Conservation (phyloP, 306 rosid genomes). For the Prunus campanulata region DNA sequence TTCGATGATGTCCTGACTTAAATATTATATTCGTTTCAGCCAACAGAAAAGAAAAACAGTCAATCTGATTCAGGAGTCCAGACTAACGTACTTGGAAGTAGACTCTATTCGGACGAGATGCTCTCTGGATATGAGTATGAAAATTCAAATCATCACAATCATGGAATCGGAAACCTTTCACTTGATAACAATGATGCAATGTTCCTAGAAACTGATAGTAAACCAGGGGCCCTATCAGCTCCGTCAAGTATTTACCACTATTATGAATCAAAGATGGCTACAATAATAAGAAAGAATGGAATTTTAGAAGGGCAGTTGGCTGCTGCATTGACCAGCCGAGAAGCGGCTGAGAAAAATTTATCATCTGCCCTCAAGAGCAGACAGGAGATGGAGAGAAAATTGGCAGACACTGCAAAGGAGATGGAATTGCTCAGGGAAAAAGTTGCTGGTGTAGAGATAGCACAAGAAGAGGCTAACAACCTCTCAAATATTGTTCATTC, state of each 20-base stretch:
- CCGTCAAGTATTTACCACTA: conserved; percentile 61
- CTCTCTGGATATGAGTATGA: conserved; percentile 41
- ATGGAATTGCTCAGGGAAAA: conserved; percentile 78
- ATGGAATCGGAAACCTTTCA: conserved; percentile 38
- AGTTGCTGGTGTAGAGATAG: conserved; percentile 64
- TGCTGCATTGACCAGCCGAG: conserved; percentile 66
- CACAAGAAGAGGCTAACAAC: conserved; percentile 82
- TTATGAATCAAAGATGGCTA: conserved; percentile 70
- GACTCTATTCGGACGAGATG: conserved; percentile 45
- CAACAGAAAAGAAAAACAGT: conserved; percentile 40
- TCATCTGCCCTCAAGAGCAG: conserved; percentile 62
- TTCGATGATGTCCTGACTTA: neutral
- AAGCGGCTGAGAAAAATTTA: conserved; percentile 70
- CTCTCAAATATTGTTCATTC: conserved; percentile 84
- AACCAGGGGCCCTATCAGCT: conserved; percentile 48
- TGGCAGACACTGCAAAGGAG: conserved; percentile 56
- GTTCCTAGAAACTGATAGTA: conserved; percentile 45
- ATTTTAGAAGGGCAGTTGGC: conserved; percentile 82
- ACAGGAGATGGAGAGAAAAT: conserved; percentile 71
- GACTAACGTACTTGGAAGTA: conserved; percentile 40
- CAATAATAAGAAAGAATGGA: conserved; percentile 66
- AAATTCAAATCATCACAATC: conserved; percentile 45
- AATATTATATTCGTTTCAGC: conserved; percentile 41
- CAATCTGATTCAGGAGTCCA: conserved; percentile 42
- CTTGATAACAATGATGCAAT: conserved; percentile 42